A percentile compares a stretch with the other conserved stretches of the same genome.
These are phyloP conservation scores for Fistulifera solaris DNA, from an alignment of 108 stramenopile genomes.

Conservation along the genomic window DNA sequence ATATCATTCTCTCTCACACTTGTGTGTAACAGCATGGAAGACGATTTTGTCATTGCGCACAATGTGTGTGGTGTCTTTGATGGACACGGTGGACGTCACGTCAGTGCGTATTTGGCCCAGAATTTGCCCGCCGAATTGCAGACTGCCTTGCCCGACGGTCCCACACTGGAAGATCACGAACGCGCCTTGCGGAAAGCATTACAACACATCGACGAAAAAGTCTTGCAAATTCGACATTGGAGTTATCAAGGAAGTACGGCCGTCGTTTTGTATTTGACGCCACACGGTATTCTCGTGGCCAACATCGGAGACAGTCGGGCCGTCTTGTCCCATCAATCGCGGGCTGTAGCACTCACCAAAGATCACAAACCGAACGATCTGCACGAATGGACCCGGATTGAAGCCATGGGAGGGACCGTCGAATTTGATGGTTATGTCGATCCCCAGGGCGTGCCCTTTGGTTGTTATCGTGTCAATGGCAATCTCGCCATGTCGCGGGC, in stretches of 20 bases:
- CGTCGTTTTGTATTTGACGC: constrained; percentile 18
- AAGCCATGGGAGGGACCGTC: constrained; percentile 63
- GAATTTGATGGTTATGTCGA: constrained; percentile 64
- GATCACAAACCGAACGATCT: constrained; percentile 91
- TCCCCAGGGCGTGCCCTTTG: constrained; percentile 36
- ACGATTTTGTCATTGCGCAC: constrained; percentile 47
- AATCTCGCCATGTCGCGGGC: constrained; percentile 89
- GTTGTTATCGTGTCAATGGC: constrained; percentile 91
- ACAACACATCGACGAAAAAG: constrained; percentile 59
- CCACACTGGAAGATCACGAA: constrained; percentile 4
- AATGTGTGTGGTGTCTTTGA: constrained; percentile 88
- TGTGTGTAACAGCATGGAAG: constrained; percentile 59
- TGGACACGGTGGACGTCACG: constrained; percentile 88
- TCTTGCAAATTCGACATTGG: constrained; percentile 55
- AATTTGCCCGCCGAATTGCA: constrained; percentile 70
- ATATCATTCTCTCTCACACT: no score
- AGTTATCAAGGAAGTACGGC: constrained; percentile 86
- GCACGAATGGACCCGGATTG: constrained; percentile 59
- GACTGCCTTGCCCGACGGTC: constrained; percentile 25
- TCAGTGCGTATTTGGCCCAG: constrained; percentile 68
- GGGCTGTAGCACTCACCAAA: constrained; percentile 70
- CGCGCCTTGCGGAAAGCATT: constrained; percentile 36
- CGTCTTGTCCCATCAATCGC: constrained; percentile 50
- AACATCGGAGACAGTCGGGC: constrained; percentile 96
- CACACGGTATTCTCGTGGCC: constrained; percentile 59